Conservation (phyloP, 1,284 basidiomycete genomes). For the Apiotrichum laibachii region DNA sequence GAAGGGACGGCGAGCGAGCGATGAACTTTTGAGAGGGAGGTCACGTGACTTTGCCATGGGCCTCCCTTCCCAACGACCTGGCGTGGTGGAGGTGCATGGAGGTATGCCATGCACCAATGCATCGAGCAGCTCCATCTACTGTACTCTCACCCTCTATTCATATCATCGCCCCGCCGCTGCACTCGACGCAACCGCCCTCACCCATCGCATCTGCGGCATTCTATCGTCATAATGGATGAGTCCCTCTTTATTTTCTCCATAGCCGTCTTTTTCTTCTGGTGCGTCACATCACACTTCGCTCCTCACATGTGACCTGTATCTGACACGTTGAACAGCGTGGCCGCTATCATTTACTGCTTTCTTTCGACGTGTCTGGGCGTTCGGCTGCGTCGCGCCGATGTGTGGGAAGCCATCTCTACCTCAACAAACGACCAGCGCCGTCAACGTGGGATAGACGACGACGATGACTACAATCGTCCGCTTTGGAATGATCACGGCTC, state of each 20-base stretch:
- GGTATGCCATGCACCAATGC: no score
- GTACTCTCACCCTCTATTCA: neutral
- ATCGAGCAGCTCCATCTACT: no score
- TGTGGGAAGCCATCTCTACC: conserved; percentile 36
- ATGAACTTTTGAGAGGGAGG: neutral
- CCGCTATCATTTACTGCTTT: conserved; percentile 46
- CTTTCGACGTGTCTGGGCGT: conserved; percentile 47
- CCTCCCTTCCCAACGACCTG: neutral
- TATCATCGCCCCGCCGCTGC: no score
- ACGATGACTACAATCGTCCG: conserved; percentile 2
- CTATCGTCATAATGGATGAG: conserved; percentile 36
- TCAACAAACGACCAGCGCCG: neutral
- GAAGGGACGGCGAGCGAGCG: neutral
- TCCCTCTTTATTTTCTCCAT: conserved; percentile 39
- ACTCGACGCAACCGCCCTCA: neutral
- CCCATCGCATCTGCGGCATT: neutral
- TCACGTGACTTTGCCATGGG: conserved; percentile 5
- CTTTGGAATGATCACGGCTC: neutral
- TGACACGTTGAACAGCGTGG: conserved; percentile 22
- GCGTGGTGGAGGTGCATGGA: no score
- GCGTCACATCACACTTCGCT: conserved; percentile 1
- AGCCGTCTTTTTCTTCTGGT: conserved; percentile 38
- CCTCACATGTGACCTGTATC: neutral
- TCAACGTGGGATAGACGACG: neutral
- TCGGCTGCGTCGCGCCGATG: conserved; percentile 37